Evolutionary conservation across 202 grass and related monocot species (phyloP).

Genomic region (Elaeis oleifera): DNA sequence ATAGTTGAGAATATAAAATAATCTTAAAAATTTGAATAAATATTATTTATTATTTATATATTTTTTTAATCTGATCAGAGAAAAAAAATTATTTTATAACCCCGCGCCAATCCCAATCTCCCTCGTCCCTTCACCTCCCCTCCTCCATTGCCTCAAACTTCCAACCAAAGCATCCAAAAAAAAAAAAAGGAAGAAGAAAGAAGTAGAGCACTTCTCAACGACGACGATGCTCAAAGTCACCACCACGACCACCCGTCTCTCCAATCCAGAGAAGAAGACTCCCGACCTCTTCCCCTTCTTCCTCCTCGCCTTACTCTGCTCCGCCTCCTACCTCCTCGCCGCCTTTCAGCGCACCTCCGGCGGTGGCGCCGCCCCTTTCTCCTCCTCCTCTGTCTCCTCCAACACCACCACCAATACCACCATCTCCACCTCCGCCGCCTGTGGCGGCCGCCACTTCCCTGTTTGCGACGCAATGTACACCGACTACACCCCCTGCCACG

Average conservation of each 20-base stretch:
- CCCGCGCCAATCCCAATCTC: too few relatives aligned
- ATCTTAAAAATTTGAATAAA: too few relatives aligned
- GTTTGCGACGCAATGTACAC: slow-evolving; percentile 19
- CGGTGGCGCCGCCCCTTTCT: background rate
- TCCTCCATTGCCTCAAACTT: background rate
- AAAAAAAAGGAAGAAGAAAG: background rate
- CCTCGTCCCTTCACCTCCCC: too few relatives aligned
- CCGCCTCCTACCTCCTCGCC: slow-evolving; percentile 32
- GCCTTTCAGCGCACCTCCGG: slow-evolving; percentile 3
- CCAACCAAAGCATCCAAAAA: background rate
- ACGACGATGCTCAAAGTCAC: background rate
- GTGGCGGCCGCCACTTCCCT: slow-evolving; percentile 2
- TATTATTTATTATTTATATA: too few relatives aligned
- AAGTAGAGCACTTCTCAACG: background rate
- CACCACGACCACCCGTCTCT: background rate
- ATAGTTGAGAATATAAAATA: too few relatives aligned
- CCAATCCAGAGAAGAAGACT: background rate
- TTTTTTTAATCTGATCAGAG: too few relatives aligned
- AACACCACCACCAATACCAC: background rate
- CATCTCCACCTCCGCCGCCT: background rate
- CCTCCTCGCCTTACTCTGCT: slow-evolving; percentile 17
- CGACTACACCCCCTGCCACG: slow-evolving; percentile 41
- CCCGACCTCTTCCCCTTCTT: slow-evolving; percentile 4
- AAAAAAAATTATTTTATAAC: too few relatives aligned
- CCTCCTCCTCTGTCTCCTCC: background rate